These are phyloP conservation scores for Cystofilobasidium macerans DNA, from an alignment of 768 basidiomycete species.

Conservation along the genomic window DNA sequence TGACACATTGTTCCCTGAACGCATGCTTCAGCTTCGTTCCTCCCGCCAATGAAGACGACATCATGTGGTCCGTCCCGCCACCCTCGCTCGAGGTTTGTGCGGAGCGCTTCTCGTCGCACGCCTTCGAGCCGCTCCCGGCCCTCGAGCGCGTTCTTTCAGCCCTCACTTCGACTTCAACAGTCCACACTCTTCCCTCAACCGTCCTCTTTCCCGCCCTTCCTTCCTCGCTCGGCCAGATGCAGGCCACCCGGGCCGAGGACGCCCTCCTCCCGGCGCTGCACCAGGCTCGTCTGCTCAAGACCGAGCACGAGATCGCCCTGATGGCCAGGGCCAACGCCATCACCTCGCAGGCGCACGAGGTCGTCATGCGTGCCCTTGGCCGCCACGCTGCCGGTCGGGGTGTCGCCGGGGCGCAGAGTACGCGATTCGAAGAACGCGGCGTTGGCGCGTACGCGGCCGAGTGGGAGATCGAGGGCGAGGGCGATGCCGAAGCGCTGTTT, in stretches of 20 bases:
- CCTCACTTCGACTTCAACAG: conserved; percentile 7
- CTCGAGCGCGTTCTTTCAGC: conserved; percentile 35
- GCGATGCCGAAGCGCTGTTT: conserved; percentile 87
- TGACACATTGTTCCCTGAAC: too few relatives aligned
- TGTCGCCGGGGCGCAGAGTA: conserved; percentile 38
- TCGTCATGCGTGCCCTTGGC: conserved; percentile 83
- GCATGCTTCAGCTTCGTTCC: conserved; percentile 49
- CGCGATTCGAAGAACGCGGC: too few relatives aligned
- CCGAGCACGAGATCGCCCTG: conserved; percentile 55
- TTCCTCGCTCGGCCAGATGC: conserved; percentile 39
- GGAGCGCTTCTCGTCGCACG: conserved; percentile 34
- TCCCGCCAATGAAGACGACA: conserved; percentile 54
- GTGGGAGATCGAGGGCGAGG: conserved; percentile 85
- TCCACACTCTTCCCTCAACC: conserved; percentile 34
- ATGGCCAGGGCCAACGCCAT: conserved; percentile 75
- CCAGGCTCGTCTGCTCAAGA: conserved; percentile 66
- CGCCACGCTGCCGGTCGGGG: conserved; percentile 37
- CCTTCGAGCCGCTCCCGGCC: conserved; percentile 45
- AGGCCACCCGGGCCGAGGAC: conserved; percentile 48
- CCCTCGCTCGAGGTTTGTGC: conserved; percentile 52
- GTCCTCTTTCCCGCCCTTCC: conserved; percentile 33
- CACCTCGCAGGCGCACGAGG: conserved; percentile 78
- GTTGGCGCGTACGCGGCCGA: conserved; percentile 46
- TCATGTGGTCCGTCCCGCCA: conserved; percentile 84
- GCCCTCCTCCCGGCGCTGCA: conserved; percentile 69